Conservation (phyloP, 2,329 filamentous ascomycete species). For the Hypocrella siamensis region DNA sequence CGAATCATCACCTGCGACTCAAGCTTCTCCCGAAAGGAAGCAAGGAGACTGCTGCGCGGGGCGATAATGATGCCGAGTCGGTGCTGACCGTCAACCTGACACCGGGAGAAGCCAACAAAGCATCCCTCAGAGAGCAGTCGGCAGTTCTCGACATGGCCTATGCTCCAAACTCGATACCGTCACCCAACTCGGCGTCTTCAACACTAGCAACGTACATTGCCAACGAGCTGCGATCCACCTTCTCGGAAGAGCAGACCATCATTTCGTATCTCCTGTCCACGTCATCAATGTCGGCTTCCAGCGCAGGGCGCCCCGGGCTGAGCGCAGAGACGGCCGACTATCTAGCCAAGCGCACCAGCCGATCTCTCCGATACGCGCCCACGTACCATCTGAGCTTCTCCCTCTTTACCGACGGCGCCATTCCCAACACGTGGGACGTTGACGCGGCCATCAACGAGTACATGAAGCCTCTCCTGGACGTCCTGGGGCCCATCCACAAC, state of each 20-base stretch:
- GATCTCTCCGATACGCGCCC: conserved; percentile 79
- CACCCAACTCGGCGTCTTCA: conserved; percentile 53
- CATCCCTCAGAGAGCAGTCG: conserved; percentile 51
- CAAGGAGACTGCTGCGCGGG: conserved; percentile 4
- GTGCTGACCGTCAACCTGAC: conserved; percentile 58
- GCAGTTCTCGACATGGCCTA: conserved; percentile 67
- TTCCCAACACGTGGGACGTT: conserved; percentile 83
- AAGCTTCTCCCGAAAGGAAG: conserved; percentile 14
- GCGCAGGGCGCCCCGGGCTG: conserved; percentile 27
- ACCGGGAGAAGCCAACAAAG: conserved; percentile 43
- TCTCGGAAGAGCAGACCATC: conserved; percentile 77
- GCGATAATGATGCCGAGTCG: conserved; percentile 28
- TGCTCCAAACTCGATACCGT: conserved; percentile 50
- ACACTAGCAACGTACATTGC: conserved; percentile 64
- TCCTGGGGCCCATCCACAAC: conserved; percentile 72
- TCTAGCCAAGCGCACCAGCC: conserved; percentile 56
- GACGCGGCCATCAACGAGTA: conserved; percentile 67
- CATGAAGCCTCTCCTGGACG: conserved; percentile 64
- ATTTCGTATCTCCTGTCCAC: conserved; percentile 59
- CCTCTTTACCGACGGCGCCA: conserved; percentile 65
- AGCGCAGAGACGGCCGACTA: conserved; percentile 37
- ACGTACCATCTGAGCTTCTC: conserved; percentile 96
- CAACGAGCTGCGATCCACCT: conserved; percentile 59
- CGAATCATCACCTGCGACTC: conserved; percentile 61
- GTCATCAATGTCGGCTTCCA: conserved; percentile 35